These are phyloP conservation scores for Thyridium curvatum DNA, from an alignment of 2,329 filamentous ascomycete genomes.

Conservation along the genomic window DNA sequence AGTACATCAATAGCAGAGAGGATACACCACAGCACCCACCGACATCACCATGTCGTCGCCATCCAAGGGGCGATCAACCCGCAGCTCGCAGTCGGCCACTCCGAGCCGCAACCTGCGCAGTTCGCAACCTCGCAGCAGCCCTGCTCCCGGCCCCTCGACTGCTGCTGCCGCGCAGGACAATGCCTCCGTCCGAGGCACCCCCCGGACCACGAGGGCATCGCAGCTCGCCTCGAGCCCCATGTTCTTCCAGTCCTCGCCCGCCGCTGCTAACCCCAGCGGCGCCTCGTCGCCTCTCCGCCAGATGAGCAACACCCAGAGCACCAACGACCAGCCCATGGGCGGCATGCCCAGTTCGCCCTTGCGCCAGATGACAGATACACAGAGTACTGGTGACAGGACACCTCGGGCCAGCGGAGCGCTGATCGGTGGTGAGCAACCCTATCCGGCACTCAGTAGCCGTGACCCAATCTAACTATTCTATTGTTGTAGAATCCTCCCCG, in stretches of 20 bases:
- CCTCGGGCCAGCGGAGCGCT: conserved; percentile 58
- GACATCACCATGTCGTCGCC: conserved; percentile 54
- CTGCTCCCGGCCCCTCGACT: conserved; percentile 16
- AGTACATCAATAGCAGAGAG: background rate
- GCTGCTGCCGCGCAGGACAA: conserved; percentile 8
- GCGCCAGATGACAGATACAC: conserved; percentile 52
- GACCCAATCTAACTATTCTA: conserved; percentile 1
- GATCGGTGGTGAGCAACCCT: conserved; percentile 52
- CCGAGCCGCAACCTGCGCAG: conserved; percentile 24
- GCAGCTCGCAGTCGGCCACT: conserved; percentile 47
- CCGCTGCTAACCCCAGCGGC: conserved; percentile 17
- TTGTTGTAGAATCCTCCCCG: conserved; percentile 74
- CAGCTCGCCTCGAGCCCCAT: conserved; percentile 72
- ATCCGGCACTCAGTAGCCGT: conserved; percentile 2
- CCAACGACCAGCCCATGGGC: conserved; percentile 18
- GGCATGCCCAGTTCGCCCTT: conserved; percentile 51
- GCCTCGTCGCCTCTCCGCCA: conserved; percentile 49
- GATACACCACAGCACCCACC: conserved; percentile 1
- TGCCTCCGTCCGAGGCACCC: conserved; percentile 24
- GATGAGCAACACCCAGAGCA: conserved; percentile 52
- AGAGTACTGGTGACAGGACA: conserved; percentile 59
- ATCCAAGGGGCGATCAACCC: conserved; percentile 44
- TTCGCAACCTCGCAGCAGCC: conserved; percentile 23
- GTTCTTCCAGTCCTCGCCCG: conserved; percentile 57
- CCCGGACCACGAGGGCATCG: conserved; percentile 37